Conservation (phyloP, 129 eudicot genomes). For the Smallanthus sonchifolius region DNA sequence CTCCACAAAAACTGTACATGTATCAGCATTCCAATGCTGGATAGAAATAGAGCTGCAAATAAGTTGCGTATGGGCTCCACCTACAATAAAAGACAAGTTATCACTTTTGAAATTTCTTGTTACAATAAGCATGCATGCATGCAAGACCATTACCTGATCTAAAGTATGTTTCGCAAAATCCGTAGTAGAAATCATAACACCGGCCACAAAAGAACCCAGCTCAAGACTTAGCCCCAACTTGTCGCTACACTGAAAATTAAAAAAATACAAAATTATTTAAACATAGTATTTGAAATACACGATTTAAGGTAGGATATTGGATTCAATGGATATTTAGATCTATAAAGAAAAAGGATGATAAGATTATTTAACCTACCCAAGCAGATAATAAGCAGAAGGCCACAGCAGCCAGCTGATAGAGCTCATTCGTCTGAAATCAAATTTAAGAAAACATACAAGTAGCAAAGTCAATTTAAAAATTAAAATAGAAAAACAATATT, state of each 20-base stretch:
- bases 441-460: neutral
- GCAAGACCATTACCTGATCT: conserved; percentile 63
- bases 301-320: too few species aligned
- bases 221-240: conserved; percentile 98
- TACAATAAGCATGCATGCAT: neutral
- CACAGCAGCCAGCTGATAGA: conserved; percentile 94
- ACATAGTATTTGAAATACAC: neutral
- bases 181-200: conserved; percentile 97
- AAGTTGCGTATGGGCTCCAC: conserved; percentile 98
- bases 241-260: conserved; percentile 87
- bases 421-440: conserved; percentile 78
- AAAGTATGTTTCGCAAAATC: conserved; percentile 91
- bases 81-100: conserved; percentile 36
- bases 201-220: conserved; percentile 98
- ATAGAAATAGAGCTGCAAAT: conserved; percentile 95
- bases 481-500: neutral
- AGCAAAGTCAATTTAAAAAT: neutral
- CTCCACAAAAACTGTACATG: conserved; percentile 89
- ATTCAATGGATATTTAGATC: neutral
- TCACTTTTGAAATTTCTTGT: neutral
- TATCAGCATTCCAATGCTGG: conserved; percentile 97
- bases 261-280: neutral
- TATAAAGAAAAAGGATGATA: neutral
- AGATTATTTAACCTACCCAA: conserved; percentile 59
- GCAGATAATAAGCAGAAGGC: conserved; percentile 97